A percentile compares a stretch with the other conserved stretches of the same genome.
Evolutionary conservation across 176 grass and related monocot genomes (phyloP).

Genomic region (Metroxylon sagu): DNA sequence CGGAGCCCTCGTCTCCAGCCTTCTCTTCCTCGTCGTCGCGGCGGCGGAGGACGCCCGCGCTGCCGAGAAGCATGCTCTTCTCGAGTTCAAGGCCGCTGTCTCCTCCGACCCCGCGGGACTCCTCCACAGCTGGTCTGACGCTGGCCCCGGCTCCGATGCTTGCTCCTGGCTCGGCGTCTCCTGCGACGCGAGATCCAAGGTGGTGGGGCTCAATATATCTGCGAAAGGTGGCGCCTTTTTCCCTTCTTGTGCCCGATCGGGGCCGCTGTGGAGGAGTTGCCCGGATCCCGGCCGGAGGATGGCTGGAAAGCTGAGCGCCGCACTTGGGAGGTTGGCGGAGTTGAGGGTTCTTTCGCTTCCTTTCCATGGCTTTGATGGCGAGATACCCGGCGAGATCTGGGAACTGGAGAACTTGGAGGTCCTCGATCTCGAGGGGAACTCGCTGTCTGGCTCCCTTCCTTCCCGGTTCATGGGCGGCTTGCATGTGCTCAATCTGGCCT

Average conservation of each 20-base stretch:
- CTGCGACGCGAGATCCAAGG: constrained; percentile 40
- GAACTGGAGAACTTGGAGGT: constrained; percentile 37
- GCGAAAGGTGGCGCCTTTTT: background rate
- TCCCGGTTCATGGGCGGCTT: constrained; percentile 33
- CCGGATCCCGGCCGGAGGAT: constrained; percentile 1
- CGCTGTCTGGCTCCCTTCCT: constrained; percentile 40
- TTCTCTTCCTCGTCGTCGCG: constrained; percentile 1
- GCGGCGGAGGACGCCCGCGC: constrained; percentile 1
- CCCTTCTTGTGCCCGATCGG: background rate
- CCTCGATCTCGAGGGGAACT: constrained; percentile 38
- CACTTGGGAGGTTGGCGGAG: background rate
- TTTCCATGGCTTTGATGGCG: constrained; percentile 34
- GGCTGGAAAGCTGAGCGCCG: constrained; percentile 6
- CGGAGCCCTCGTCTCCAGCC: background rate
- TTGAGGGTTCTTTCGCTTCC: constrained; percentile 24
- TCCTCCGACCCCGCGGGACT: constrained; percentile 35
- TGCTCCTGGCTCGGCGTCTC: constrained; percentile 68
- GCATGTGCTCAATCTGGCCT: constrained; percentile 51
- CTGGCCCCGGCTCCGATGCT: constrained; percentile 15
- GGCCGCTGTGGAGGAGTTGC: constrained; percentile 1
- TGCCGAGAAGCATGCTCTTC: constrained; percentile 37
- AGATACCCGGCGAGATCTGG: constrained; percentile 51
- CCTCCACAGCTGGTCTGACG: constrained; percentile 40
- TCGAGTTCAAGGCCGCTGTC: constrained; percentile 53
- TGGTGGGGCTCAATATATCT: constrained; percentile 49